A percentile compares a stretch with the other conserved stretches of the same genome.
These are phyloP conservation scores for Ziziphus jujuba DNA, from an alignment of 306 rosid species.

Conservation along the genomic window DNA sequence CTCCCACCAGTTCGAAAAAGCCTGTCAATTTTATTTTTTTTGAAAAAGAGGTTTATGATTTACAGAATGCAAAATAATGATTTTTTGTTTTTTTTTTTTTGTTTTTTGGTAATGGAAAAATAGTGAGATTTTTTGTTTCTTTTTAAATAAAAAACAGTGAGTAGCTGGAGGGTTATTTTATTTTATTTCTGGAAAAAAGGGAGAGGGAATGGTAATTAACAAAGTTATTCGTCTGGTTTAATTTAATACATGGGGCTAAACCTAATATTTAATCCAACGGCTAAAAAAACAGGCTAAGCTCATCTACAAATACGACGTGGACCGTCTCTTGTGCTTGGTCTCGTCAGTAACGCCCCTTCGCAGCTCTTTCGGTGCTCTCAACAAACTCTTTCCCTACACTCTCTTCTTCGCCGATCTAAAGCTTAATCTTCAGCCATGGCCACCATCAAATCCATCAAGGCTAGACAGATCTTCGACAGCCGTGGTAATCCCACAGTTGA, in stretches of 20 bases:
- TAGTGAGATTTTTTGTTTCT: too few relatives aligned
- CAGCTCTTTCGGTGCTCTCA: background rate
- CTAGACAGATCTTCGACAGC: slow-evolving; percentile 98
- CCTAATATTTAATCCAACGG: slow-evolving; percentile 39
- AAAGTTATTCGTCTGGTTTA: background rate
- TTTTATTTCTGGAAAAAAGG: too few relatives aligned
- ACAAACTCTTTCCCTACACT: background rate
- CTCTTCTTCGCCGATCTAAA: slow-evolving; percentile 27
- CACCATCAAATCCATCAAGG: slow-evolving; percentile 58
- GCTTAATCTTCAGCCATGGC: slow-evolving; percentile 42
- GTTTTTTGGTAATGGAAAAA: too few relatives aligned
- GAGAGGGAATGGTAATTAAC: background rate
- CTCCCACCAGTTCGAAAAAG: too few relatives aligned
- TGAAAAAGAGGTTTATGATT: too few relatives aligned
- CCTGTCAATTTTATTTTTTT: too few relatives aligned
- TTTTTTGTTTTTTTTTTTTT: too few relatives aligned
- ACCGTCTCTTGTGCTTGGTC: background rate
- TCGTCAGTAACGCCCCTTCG: background rate
- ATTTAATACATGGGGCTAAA: background rate
- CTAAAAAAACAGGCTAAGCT: background rate
- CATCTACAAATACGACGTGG: slow-evolving; percentile 24
- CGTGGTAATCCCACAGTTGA: slow-evolving; percentile 99
- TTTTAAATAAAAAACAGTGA: too few relatives aligned
- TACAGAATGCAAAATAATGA: too few relatives aligned
- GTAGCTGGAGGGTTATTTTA: too few relatives aligned